phyloP scores from a whole-genome alignment of 768 basidiomycete genomes.

The Amanita pseudoporphyria region DNA sequence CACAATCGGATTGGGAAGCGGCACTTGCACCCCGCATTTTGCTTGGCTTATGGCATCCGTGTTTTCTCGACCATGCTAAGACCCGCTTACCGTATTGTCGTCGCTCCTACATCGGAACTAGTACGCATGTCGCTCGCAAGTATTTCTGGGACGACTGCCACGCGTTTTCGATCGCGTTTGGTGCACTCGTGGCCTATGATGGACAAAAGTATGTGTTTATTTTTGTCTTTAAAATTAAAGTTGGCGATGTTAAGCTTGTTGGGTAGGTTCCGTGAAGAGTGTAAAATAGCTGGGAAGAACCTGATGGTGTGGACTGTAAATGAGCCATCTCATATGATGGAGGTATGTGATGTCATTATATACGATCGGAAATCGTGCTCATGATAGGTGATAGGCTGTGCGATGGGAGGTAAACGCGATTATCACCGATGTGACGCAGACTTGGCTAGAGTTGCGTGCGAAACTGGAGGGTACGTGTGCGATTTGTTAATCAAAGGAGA shows the following conservation, averaged over 20 bases:
- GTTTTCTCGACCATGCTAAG: constrained; percentile 74
- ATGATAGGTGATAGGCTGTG: constrained; percentile 49
- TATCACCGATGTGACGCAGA: constrained; percentile 65
- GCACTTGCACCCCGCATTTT: constrained; percentile 71
- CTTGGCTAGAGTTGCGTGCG: constrained; percentile 55
- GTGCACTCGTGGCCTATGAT: constrained; percentile 55
- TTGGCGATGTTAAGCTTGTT: background rate
- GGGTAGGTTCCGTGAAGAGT: constrained; percentile 68
- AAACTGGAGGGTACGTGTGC: constrained; percentile 43
- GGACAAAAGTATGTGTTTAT: constrained; percentile 63
- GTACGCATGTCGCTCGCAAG: constrained; percentile 59
- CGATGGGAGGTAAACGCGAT: constrained; percentile 75
- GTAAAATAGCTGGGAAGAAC: constrained; percentile 68
- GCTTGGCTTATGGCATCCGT: constrained; percentile 86
- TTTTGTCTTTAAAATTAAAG: background rate
- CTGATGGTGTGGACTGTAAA: constrained; percentile 98
- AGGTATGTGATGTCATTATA: constrained; percentile 34
- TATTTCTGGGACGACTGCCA: constrained; percentile 89
- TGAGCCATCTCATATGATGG: constrained; percentile 80
- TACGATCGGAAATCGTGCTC: background rate
- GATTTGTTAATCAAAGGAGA: background rate
- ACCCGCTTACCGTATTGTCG: constrained; percentile 71
- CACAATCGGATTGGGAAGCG: constrained; percentile 64
- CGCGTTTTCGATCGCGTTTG: constrained; percentile 81
- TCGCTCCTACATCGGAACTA: constrained; percentile 77